Evolutionary conservation across 2,329 filamentous ascomycete species (phyloP).

Genomic region (Colletotrichum filicis): DNA sequence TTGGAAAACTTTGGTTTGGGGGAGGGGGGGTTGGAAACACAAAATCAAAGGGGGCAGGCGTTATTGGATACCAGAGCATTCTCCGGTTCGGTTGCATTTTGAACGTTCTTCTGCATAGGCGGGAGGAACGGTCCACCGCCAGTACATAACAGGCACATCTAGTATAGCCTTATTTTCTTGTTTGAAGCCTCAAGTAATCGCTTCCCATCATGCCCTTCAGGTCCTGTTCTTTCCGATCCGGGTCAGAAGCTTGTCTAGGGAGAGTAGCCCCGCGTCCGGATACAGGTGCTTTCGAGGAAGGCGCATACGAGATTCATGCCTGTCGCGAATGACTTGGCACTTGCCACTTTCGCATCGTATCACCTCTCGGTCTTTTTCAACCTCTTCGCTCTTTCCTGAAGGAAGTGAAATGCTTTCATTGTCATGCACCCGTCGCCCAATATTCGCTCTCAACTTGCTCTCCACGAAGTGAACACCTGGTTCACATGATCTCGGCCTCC

Average conservation of each 20-base stretch:
- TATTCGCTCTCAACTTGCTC: neutral
- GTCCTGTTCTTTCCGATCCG: neutral
- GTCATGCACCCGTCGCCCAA: neutral
- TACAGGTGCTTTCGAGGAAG: neutral
- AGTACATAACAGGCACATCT: neutral
- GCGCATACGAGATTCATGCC: neutral
- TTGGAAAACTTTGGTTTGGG: slow-evolving; percentile 29
- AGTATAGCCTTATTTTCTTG: neutral
- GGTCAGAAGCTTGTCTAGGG: neutral
- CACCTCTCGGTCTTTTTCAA: neutral
- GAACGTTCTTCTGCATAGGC: neutral
- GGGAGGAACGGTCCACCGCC: neutral
- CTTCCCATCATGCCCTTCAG: neutral
- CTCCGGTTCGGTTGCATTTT: neutral
- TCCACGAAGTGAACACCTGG: neutral
- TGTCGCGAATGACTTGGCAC: neutral
- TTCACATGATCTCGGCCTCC: neutral
- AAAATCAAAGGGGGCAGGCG: slow-evolving; percentile 21
- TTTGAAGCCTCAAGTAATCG: neutral
- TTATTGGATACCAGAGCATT: slow-evolving; percentile 34
- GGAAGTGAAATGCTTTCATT: too few relatives aligned
- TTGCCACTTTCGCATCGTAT: neutral
- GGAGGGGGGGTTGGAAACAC: neutral
- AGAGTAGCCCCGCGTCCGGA: neutral
- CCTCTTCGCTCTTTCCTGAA: too few relatives aligned